Evolutionary conservation across 140 eudicot genomes (phyloP).

Genomic region (Oenanthe javanica): DNA sequence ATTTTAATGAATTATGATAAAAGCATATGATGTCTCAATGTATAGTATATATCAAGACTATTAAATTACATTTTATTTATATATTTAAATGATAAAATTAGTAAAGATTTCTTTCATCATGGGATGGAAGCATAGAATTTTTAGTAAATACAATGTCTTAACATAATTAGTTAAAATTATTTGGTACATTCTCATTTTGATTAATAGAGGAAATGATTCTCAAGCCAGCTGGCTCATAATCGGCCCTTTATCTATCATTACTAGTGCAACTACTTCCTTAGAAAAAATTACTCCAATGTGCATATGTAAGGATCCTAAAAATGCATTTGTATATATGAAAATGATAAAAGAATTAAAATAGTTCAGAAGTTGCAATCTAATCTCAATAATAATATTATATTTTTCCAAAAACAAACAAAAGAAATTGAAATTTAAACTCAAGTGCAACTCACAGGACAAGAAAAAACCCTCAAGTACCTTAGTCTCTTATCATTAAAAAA

Average conservation of each 20-base stretch:
- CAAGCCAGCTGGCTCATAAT: not conserved
- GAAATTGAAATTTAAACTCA: not conserved
- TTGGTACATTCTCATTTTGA: not conserved
- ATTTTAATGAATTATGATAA: not conserved
- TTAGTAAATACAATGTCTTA: not conserved
- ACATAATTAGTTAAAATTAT: not conserved
- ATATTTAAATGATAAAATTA: not conserved
- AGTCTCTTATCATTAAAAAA: not conserved
- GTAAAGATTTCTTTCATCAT: not conserved
- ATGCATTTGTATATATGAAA: not conserved
- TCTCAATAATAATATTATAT: no score
- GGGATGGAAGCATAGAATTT: not conserved
- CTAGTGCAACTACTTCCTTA: not conserved
- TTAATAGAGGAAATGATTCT: not conserved
- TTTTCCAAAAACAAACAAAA: no score
- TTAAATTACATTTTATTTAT: no score
- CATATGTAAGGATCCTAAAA: not conserved
- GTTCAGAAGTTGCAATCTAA: not conserved
- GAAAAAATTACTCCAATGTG: no score
- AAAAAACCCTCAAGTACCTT: not conserved
- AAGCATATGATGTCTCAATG: not conserved
- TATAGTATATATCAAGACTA: not conserved
- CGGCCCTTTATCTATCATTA: not conserved
- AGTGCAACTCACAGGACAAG: not conserved
- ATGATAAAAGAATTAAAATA: no score